phyloP scores from a whole-genome alignment of 768 basidiomycete species.

The Kwoniella pini region DNA sequence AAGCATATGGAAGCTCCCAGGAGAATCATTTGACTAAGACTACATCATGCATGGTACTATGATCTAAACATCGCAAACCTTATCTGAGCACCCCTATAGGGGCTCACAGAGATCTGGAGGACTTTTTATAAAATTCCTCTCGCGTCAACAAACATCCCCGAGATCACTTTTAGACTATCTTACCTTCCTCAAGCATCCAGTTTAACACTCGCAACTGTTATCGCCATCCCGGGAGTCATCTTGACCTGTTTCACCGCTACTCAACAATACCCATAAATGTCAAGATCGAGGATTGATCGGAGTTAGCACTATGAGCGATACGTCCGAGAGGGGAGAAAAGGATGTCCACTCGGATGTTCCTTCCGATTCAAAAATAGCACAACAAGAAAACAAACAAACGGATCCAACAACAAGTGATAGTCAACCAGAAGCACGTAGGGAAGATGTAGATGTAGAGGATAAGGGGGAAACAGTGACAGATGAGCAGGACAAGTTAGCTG shows the following conservation, averaged over 20 bases:
- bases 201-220: not conserved
- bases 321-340: conserved; percentile 14
- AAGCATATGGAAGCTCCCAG: too few relatives aligned
- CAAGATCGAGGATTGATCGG: not conserved
- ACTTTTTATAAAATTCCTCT: conserved; percentile 6
- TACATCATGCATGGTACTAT: too few relatives aligned
- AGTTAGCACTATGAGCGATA: conserved; percentile 29
- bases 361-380: not conserved
- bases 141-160: conserved; percentile 10
- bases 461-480: too few relatives aligned
- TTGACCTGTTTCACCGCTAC: conserved; percentile 2
- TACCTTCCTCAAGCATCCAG: not conserved
- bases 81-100: not conserved
- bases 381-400: conserved; percentile 1
- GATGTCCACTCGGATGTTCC: conserved; percentile 13
- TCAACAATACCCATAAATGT: not conserved
- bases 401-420: not conserved
- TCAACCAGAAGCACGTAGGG: too few relatives aligned
- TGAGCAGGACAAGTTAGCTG: too few relatives aligned
- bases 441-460: too few relatives aligned
- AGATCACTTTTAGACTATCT: not conserved
- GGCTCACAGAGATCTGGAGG: not conserved
- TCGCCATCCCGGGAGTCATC: not conserved
- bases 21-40: too few relatives aligned
- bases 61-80: too few relatives aligned